A percentile compares a stretch with the other conserved stretches of the same genome.
phyloP scores from a whole-genome alignment of 768 basidiomycete genomes.

The Nidularia sp. region DNA sequence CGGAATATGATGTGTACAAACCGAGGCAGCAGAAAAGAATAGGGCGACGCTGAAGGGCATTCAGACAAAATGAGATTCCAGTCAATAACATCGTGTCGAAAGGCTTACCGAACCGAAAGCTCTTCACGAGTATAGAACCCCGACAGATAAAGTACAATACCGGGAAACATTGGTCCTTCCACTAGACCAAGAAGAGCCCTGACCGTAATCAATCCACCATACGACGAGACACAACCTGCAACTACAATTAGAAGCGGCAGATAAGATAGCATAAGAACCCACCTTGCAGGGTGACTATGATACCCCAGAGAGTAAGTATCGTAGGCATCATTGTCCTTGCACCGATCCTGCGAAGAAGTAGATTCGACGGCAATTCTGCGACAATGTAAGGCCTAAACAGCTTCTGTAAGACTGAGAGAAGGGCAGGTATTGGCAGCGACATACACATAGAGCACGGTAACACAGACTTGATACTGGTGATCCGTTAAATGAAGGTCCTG shows the following conservation, averaged over 20 bases:
- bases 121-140: slow-evolving; percentile 29
- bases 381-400: slow-evolving; percentile 32
- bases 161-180: slow-evolving; percentile 43
- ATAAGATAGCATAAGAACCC: background rate
- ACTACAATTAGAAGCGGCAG: background rate
- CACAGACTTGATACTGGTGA: slow-evolving; percentile 28
- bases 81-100: background rate
- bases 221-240: slow-evolving; percentile 39
- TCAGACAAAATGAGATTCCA: background rate
- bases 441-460: slow-evolving; percentile 26
- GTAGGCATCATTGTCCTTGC: slow-evolving; percentile 45
- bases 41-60: slow-evolving; percentile 23
- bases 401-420: background rate
- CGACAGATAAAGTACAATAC: slow-evolving; percentile 37
- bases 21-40: slow-evolving; percentile 33
- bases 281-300: slow-evolving; percentile 45
- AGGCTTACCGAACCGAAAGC: slow-evolving; percentile 23
- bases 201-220: slow-evolving; percentile 43
- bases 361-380: slow-evolving; percentile 45
- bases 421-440: slow-evolving; percentile 2
- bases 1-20: slow-evolving; percentile 4
- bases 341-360: slow-evolving; percentile 37
- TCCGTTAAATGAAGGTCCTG: slow-evolving; percentile 33
- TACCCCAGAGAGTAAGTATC: slow-evolving; percentile 46
- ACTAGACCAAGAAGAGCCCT: slow-evolving; percentile 49